Base-by-base conservation (phyloP, 768 basidiomycete species). In the Suillus americanus region DNA sequence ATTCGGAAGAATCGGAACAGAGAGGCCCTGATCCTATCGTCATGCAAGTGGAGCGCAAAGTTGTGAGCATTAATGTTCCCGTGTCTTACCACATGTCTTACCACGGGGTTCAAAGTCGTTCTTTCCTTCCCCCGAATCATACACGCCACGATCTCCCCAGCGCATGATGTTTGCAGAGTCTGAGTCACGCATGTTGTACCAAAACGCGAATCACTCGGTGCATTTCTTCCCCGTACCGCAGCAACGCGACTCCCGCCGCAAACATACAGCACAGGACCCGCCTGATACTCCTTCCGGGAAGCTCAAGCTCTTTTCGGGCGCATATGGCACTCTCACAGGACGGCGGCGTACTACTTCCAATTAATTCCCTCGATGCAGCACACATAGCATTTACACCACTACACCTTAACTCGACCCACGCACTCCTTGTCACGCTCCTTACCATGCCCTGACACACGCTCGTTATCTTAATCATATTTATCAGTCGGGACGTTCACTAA, bases 251-350 rank as follows among this genome's bases (percentile, higher is more conserved):
- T 14, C 55, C 45, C 33, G 55, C 18, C 57, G 60, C 61, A 51
- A 56, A 37, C 1, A 38, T 55, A 20, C 43, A 33, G 9, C 64
- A 62, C 20, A 65, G 28, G 59, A 64, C 45, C 45, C 56, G 35
- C 40, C 64, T 71, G 53, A 20, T 23, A 10, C 30, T 62, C 37
- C 41, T 61, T 62, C 70, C 18, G 57, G 67, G 9, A 62, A 74
- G 54, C 71, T 77, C 61, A 75, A 71, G 30, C 63, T 67, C 23
- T 57, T 75, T 3, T 68, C 76, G 46, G 72, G 70, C 6, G 74
- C 73, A 8, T 77, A 62, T 18, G 59, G 67, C 35, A 63, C 69
- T 30, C 64, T 77, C 43, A 59, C 66, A 14, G 62, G 65, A 23
- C 64, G 69, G 5, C 16, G 61, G 12, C 60, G 69, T 41, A 64